Percentiles rank a stretch among this genome's conserved stretches.
These are phyloP conservation scores for Myriosclerotinia curreyana DNA, from an alignment of 2,329 filamentous ascomycete species.

Conservation along the genomic window DNA sequence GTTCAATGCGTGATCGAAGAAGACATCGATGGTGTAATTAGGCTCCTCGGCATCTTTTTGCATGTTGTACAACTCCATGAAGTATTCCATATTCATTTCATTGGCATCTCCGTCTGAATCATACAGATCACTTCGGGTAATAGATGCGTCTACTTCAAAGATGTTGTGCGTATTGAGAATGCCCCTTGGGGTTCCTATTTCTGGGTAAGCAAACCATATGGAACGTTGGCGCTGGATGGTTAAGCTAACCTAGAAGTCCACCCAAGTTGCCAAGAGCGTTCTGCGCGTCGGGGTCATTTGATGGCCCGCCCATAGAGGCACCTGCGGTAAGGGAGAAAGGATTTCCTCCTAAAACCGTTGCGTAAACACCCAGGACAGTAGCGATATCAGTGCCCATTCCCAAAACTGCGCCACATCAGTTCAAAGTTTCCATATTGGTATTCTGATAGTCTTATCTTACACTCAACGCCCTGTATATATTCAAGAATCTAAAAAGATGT, in stretches of 20 bases:
- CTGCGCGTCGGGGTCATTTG: background rate
- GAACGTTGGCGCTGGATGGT: too few species aligned
- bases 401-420: slow-evolving; percentile 25
- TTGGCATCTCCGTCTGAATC: slow-evolving; percentile 5
- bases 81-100: slow-evolving; percentile 9
- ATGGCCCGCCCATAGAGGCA: background rate
- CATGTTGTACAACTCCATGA: background rate
- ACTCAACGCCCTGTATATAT: too few species aligned
- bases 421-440: too few species aligned
- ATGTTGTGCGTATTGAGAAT: slow-evolving; percentile 50
- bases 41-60: background rate
- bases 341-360: background rate
- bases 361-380: background rate
- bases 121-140: slow-evolving; percentile 49
- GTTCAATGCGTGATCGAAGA: background rate
- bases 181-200: slow-evolving; percentile 44
- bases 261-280: slow-evolving; percentile 30
- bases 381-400: slow-evolving; percentile 8
- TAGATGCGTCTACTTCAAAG: slow-evolving; percentile 51
- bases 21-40: background rate
- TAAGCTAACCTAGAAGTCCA: background rate
- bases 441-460: too few species aligned
- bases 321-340: background rate
- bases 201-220: too few species aligned
- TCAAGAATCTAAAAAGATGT: too few species aligned